A percentile compares a stretch with the other conserved stretches of the same genome.
These are phyloP conservation scores for Lipomyces spencermartinsiae DNA, from an alignment of 805 yeast species.

Conservation along the genomic window DNA sequence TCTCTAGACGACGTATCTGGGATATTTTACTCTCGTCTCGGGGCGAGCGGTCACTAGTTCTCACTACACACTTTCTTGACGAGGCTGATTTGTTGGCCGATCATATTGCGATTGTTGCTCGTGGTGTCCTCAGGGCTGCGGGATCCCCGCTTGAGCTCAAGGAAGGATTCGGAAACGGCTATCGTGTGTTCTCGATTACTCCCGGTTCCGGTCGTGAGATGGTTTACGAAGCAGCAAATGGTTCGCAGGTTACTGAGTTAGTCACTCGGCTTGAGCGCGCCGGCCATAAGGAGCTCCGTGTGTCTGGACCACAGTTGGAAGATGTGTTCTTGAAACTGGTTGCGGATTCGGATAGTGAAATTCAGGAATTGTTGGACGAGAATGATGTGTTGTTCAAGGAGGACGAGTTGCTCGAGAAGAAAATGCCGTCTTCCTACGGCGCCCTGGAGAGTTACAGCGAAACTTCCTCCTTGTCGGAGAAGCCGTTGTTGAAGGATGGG, in stretches of 20 bases:
- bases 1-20: conserved; percentile 48
- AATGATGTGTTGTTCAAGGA: conserved; percentile 31
- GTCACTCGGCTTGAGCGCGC: conserved; percentile 39
- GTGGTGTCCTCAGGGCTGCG: conserved; percentile 44
- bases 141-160: conserved; percentile 47
- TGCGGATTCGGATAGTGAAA: conserved; percentile 39
- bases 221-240: conserved; percentile 37
- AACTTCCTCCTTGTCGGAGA: conserved; percentile 22
- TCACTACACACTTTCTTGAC: conserved; percentile 49
- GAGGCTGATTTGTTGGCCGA: conserved; percentile 49
- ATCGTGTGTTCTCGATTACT: conserved; percentile 41
- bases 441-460: conserved; percentile 17
- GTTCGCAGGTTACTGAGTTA: conserved; percentile 41
- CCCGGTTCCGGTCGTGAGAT: conserved; percentile 43
- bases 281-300: conserved; percentile 39
- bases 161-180: conserved; percentile 47
- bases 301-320: conserved; percentile 48
- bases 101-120: conserved; percentile 46
- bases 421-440: conserved; percentile 25
- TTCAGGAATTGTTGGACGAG: conserved; percentile 31
- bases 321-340: conserved; percentile 46
- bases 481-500: conserved; percentile 21
- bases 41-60: conserved; percentile 43
- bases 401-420: conserved; percentile 31
- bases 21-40: conserved; percentile 45